Evolutionary conservation across 164 flowering plant genomes (phyloP), one percentile per base, ranked within the genome.

Genomic region (Chloranthus sessilifolius): DNA sequence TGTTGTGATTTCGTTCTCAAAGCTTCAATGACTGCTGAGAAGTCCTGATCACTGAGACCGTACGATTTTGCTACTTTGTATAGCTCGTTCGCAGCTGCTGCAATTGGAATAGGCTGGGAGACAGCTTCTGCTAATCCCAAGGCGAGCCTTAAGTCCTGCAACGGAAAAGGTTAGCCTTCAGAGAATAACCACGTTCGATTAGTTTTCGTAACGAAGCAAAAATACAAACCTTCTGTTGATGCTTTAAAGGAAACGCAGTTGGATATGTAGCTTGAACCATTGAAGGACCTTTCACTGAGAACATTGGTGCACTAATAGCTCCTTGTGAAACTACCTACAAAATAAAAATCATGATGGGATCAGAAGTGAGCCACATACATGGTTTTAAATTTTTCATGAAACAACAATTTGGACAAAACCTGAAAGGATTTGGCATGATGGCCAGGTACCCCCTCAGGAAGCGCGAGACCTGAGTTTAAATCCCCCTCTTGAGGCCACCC

Each of bases 271-370:
- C 77, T 53, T 85, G 67, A 41, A 83, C 68, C 98, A 90, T 90
- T 23, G 91, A 79, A 26, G 95, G 95, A 20, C 95, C 98, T 70
- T 90, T 90, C 55, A 67, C 63, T 1, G 78, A 70, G 78, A 79
- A 87, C 98, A 90, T 87, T 36, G 98, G 98, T 26, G 98, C 82
- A 65, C 85, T 87, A 14, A 91, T 91, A 40, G 96, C 95, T 28
- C 96, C 95, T 62, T 85, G 95, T 35, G 98, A 78, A 3, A 88
- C 73, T 1, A 91, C 95, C 98, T 87, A 74, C 57, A 52, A 43
- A 31, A 41, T 41, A 11, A 41, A 41, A 41, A 9, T 24, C 24
- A 20, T 2, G 23, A 9, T 1, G 14, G 24, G 24, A 9, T 16
- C 23, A n/a, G n/a, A n/a, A n/a, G n/a, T n/a, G n/a, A n/a, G n/a